Base-by-base conservation (phyloP, 768 basidiomycete genomes). In the Hysterangium stoloniferum region DNA sequence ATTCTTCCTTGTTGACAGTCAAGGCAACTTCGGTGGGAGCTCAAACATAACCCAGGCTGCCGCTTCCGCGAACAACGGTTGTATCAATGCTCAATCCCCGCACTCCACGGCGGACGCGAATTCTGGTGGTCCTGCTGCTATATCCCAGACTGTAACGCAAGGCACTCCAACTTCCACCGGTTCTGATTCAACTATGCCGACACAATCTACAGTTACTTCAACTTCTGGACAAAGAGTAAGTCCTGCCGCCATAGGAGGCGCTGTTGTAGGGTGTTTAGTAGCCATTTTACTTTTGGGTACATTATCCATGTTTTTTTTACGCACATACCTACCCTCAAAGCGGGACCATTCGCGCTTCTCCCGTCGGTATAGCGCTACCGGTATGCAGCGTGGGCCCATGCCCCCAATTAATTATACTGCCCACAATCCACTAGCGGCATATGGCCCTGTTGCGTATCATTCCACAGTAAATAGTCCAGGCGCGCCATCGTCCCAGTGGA, bases 1-100 rank as follows among this genome's bases (percentile, higher is more conserved):
- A 11, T 84, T 84, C 45, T 56, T 73, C 34, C 70, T 84, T 75
- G 64, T 69, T 2, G 80, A 82, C 55, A 61, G 75, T 9, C 52
- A 57, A 42, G 75, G 76, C 9, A 64, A 69, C 38, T 68, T 71
- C 49, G 84, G 85, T 43, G 84, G 84, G 17, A 71, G 71, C 51
- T 79, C 80, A n/a, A 72, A 78, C 55, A 52, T 78, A n/a, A 57
- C 61, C 53, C 61, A 56, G 4, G 79, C 86, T 15, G 68, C 69
- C 7, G 61, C 60, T 27, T 75, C 79, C 1, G 70, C 70, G 52
- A 70, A 78, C 46, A 59, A 52, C 20, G 69, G 69, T 17, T 87
- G 85, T 57, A 62, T 86, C 20, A 72, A 72, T 56, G 57, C 59
- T 24, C 59, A 54, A 32, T 83, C 80, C 0, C 65, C 65, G 13